phyloP scores from a whole-genome alignment of 2,329 filamentous ascomycete species.

The Aspergillus quadrilineatus region DNA sequence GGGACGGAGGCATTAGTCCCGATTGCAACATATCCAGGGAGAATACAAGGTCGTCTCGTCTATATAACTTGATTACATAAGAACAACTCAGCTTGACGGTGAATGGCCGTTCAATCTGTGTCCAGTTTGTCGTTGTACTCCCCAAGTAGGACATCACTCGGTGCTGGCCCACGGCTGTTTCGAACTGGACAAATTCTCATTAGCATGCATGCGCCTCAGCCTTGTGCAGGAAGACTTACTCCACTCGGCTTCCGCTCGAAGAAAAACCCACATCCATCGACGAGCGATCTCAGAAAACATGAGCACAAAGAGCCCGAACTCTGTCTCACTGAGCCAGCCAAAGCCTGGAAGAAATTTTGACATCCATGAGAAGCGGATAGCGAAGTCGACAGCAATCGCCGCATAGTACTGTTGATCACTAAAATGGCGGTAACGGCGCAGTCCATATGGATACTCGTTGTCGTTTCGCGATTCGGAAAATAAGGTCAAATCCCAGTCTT shows the following conservation, averaged over 20 bases:
- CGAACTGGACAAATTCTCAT: slow-evolving; percentile 41
- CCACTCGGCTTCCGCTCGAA: slow-evolving; percentile 93
- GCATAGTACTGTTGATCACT: slow-evolving; percentile 75
- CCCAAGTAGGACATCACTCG: slow-evolving; percentile 71
- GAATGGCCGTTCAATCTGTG: slow-evolving; percentile 49
- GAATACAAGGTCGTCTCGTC: slow-evolving; percentile 19
- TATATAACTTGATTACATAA: slow-evolving; percentile 11
- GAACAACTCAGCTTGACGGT: neutral
- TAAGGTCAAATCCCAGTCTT: slow-evolving; percentile 93
- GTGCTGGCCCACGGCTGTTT: slow-evolving; percentile 56
- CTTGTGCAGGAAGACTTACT: slow-evolving; percentile 48
- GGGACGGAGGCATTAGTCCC: slow-evolving; percentile 6
- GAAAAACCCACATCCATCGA: slow-evolving; percentile 96
- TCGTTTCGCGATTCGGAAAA: slow-evolving; percentile 64
- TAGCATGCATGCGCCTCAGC: slow-evolving; percentile 16
- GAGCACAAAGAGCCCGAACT: slow-evolving; percentile 83
- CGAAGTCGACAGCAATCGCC: slow-evolving; percentile 74
- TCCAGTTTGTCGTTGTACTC: slow-evolving; percentile 69
- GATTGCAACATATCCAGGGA: slow-evolving; percentile 18
- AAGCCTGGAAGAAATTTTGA: slow-evolving; percentile 81
- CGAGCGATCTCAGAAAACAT: slow-evolving; percentile 83
- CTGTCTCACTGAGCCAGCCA: slow-evolving; percentile 80
- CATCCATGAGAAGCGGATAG: slow-evolving; percentile 86
- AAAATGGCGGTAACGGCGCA: slow-evolving; percentile 74
- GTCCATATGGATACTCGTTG: slow-evolving; percentile 70